phyloP scores from a whole-genome alignment of 2,329 filamentous ascomycete genomes.

The Akanthomyces dipterigenus region DNA sequence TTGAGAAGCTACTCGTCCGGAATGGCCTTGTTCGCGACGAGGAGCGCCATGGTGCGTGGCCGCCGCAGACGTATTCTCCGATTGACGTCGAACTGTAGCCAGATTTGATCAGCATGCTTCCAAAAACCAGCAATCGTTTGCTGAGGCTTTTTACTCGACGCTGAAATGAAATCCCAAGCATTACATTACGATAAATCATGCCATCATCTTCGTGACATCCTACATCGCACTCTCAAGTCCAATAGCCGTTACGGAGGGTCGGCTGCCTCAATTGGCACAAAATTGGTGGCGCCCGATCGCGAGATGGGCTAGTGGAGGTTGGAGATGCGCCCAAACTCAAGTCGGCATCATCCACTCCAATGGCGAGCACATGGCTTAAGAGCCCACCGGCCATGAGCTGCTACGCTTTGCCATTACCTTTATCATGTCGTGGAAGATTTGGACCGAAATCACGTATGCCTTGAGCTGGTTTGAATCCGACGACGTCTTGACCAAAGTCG shows the following conservation, averaged over 20 bases:
- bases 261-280: neutral
- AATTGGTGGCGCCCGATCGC: neutral
- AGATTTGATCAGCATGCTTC: too few species aligned
- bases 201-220: neutral
- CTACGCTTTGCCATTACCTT: slow-evolving; percentile 56
- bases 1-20: neutral
- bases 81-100: neutral
- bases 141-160: too few species aligned
- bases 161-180: too few species aligned
- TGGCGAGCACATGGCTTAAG: slow-evolving; percentile 52
- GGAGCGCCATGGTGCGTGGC: neutral
- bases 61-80: neutral
- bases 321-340: slow-evolving; percentile 7
- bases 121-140: too few species aligned
- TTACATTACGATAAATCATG: too few species aligned
- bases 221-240: neutral
- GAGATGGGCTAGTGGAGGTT: neutral
- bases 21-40: neutral
- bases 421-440: slow-evolving; percentile 57
- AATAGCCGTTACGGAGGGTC: neutral
- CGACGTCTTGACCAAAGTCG: slow-evolving; percentile 51
- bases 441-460: slow-evolving; percentile 50
- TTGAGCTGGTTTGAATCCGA: slow-evolving; percentile 58
- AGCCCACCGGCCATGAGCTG: slow-evolving; percentile 47
- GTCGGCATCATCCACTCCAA: slow-evolving; percentile 59